A percentile compares a stretch with the other conserved stretches of the same genome.
These are phyloP conservation scores for Balakata baccata DNA, from an alignment of 345 rosid species.

Conservation along the genomic window DNA sequence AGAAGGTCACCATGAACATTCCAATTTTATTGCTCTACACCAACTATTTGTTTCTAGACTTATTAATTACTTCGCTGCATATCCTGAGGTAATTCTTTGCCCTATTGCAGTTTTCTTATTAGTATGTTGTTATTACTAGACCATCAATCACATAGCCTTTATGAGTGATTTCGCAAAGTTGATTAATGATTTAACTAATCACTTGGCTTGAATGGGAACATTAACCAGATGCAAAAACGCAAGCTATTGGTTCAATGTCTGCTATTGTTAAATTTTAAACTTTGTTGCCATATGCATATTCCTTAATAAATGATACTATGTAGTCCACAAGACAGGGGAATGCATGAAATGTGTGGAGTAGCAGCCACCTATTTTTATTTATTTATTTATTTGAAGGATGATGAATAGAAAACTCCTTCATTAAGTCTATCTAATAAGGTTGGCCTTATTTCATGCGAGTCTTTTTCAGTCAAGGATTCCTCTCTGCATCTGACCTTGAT, in stretches of 20 bases:
- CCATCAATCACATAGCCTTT: neutral
- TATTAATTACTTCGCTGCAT: slow-evolving; percentile 23
- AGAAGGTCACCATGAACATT: slow-evolving; percentile 34
- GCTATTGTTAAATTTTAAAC: neutral
- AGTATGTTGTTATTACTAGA: neutral
- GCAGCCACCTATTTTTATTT: neutral
- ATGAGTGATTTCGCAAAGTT: neutral
- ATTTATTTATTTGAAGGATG: neutral
- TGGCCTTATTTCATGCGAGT: neutral
- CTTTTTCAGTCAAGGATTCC: neutral
- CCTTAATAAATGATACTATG: neutral
- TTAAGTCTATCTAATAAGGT: neutral
- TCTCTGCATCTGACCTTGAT: slow-evolving; percentile 1
- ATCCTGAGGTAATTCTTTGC: slow-evolving; percentile 41
- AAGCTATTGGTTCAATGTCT: neutral
- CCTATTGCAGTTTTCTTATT: neutral
- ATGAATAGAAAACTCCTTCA: neutral
- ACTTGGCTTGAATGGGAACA: neutral
- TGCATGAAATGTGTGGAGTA: neutral
- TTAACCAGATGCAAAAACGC: neutral
- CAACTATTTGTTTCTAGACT: slow-evolving; percentile 40
- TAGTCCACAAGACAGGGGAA: neutral
- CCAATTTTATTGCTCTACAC: slow-evolving; percentile 36
- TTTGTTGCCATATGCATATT: neutral
- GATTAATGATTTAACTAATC: neutral